Base-by-base conservation (phyloP, 2,329 filamentous ascomycete genomes). In the Penicillium frequentans region DNA sequence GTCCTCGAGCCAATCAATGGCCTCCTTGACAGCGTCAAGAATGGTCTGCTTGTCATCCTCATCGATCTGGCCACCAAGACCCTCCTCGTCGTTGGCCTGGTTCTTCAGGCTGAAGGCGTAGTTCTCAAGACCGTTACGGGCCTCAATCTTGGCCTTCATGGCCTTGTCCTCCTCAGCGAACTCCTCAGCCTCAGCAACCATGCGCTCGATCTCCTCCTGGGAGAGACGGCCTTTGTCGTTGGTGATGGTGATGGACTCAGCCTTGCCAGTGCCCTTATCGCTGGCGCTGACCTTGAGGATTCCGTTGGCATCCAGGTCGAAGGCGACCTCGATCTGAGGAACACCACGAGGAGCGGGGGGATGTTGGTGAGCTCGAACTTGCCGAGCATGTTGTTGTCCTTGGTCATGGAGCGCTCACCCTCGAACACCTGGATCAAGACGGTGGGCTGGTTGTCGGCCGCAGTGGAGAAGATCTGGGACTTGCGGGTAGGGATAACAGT, bases 141-240 rank as follows among this genome's bases (percentile, higher is more conserved):
- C 89, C 83, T 97, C 93, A 69, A 99, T 96, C 82, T 93, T 93
- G 83, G 95, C 91, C 75, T 92, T 91, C 73, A 91, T 96, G 63
- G 93, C 93, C 87, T 98, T 98, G 84, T 99, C 95, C 82, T 98
- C 95, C 79, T 99, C 95, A 74, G 95, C 95, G 77, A 93, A 98
- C 82, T 97, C 91, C 87, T 98, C 95, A 60, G 95, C 95, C 81
- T 99, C 95, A 68, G 89, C 88, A 64, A 99, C 92, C 95, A 99
- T 99, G 79, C 95, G 95, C 79, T 98, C 93, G 70, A 99, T 99
- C 79, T 99, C 95, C 69, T 99, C 95, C 73, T 90, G 89, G 70
- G 90, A 92, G 52, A 99, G 89, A 77, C 95, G 93, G 68, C 95
- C 95, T 88, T 98, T 98, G 82, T 99, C 95, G 82, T 99, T 98